Evolutionary conservation across 352 stramenopile genomes (phyloP), one percentile per base, ranked within the genome.

Genomic region (Pythium sukuiense): DNA sequence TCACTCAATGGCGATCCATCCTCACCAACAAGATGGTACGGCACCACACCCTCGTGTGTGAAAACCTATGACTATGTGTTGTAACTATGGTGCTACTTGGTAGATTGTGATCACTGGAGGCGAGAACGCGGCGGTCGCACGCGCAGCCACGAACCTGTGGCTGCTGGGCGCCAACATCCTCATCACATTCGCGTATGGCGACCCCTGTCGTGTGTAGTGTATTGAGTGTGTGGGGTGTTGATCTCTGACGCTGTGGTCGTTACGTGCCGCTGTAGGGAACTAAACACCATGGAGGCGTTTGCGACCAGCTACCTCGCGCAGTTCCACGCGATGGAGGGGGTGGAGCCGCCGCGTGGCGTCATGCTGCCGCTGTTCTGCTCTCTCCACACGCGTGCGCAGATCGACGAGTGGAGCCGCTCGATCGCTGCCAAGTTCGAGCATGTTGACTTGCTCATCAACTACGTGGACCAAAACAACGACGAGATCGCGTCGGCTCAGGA

Each of bases 371-470:
- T 88, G 24, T 66, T 88, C 32, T 79, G 68, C 20, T 76, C 73
- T 0, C 83, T 89, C 46, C 65, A 76, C 27, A 84, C 77, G 14
- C 67, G 71, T 32, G 65, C 69, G 50, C 70, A 88, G 55, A 83
- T 89, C 20, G 76, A 77, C 9, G 78, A 85, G 45, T 92, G 81
- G 81, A 86, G 76, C 53, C 62, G 65, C 14, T 81, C 79, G 0
- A 81, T 90, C 56, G 74, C 73, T 2, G 61, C 68, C 14, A 87
- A 89, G 53, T 90, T 86, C 64, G 71, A 76, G 39, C 78, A 78
- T 5, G 80, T 90, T n/a, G 74, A 92, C 69, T 86, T 73, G 41
- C 63, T 92, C 27, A 80, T 92, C 58, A 92, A 89, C 67, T 89
- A 81, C 63, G 72, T 76, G 30, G 63, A 77, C 9, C 50, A 76